phyloP scores from a whole-genome alignment of 139 green algal genomes.

The Chlamydomonas schloesseri region DNA sequence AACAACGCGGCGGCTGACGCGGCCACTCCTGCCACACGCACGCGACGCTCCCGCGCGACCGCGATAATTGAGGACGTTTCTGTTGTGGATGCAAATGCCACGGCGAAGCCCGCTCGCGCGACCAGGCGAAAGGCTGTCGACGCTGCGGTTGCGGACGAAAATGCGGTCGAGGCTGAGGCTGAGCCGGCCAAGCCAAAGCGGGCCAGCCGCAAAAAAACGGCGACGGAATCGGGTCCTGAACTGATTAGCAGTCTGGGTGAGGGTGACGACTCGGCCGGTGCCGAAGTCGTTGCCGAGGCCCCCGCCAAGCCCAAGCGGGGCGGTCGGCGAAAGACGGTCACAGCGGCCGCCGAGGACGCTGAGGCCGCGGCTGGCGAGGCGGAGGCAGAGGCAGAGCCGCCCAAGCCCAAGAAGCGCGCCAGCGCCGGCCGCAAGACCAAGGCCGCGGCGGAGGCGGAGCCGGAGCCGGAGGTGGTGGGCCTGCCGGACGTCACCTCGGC shows the following conservation, averaged over 20 bases:
- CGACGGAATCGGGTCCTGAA: not conserved
- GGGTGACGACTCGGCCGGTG: not conserved
- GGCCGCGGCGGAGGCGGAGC: no score
- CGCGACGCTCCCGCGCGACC: not conserved
- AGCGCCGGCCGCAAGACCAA: not conserved
- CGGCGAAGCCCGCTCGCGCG: not conserved
- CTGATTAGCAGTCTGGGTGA: not conserved
- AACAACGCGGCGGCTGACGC: not conserved
- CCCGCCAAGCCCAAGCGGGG: conserved; percentile 6
- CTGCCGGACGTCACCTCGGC: conserved; percentile 1
- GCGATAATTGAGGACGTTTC: not conserved
- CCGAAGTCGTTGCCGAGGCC: not conserved
- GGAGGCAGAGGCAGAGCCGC: not conserved
- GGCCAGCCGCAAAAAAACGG: not conserved
- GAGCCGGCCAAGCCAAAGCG: conserved; percentile 9
- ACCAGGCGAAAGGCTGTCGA: not conserved
- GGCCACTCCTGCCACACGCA: not conserved
- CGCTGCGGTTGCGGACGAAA: not conserved
- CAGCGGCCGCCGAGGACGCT: not conserved
- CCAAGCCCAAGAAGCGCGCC: conserved; percentile 26
- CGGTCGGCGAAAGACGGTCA: not conserved
- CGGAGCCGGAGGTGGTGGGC: not conserved
- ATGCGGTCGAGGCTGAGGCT: not conserved
- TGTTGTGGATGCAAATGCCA: not conserved
- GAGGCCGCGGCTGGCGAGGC: not conserved